A percentile compares a stretch with the other conserved stretches of the same genome.
These are phyloP conservation scores for Pyrus hybrid DNA, from an alignment of 331 rosid genomes.

Conservation along the genomic window DNA sequence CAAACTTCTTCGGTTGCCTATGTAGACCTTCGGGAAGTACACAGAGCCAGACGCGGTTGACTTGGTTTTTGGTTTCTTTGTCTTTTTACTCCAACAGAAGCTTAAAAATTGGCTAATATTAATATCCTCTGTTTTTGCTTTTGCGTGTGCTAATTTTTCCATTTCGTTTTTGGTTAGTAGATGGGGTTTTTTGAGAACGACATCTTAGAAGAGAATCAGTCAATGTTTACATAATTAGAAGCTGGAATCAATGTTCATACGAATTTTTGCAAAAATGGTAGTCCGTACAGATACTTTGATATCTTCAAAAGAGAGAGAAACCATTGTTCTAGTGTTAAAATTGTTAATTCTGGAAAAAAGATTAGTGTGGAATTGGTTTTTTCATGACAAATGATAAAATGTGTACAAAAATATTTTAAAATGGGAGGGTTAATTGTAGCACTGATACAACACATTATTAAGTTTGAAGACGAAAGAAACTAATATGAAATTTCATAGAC, in stretches of 20 bases:
- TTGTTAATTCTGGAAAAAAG: neutral
- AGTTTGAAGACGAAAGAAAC: no score
- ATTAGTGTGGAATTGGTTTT: no score
- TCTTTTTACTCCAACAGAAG: slow-evolving; percentile 6
- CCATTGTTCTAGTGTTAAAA: neutral
- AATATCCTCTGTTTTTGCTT: neutral
- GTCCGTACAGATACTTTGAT: neutral
- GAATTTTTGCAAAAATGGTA: no score
- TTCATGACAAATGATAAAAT: no score
- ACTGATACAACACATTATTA: no score
- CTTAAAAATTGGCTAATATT: neutral
- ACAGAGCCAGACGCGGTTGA: slow-evolving; percentile 32
- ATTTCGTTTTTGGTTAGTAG: neutral
- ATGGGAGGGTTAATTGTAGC: no score
- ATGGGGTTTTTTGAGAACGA: neutral
- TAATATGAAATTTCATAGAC: no score
- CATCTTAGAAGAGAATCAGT: neutral
- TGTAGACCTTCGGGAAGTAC: slow-evolving; percentile 31
- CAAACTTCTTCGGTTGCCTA: slow-evolving; percentile 32
- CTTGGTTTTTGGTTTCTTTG: slow-evolving; percentile 19
- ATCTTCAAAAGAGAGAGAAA: no score
- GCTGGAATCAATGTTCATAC: neutral
- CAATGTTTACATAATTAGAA: neutral
- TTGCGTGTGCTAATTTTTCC: neutral
- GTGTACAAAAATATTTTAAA: no score